phyloP scores from a whole-genome alignment of 345 rosid species.

The Populus davidiana region DNA sequence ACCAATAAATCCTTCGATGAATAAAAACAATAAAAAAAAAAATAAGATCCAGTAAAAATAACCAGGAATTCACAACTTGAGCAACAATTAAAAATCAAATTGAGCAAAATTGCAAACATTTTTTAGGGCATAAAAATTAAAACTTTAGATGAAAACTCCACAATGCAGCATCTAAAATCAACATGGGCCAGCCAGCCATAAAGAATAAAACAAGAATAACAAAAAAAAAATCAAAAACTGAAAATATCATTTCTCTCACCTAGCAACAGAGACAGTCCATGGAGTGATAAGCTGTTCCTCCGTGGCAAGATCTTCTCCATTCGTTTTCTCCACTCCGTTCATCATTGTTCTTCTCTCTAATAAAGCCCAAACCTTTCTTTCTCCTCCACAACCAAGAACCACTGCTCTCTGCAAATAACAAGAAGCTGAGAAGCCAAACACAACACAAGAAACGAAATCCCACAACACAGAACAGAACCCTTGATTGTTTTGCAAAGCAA shows the following conservation, averaged over 20 bases:
- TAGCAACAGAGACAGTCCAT: constrained; percentile 82
- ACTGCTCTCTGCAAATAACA: constrained; percentile 24
- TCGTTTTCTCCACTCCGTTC: constrained; percentile 53
- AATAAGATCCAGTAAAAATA: neutral
- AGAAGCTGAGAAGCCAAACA: constrained; percentile 4
- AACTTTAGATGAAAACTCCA: neutral
- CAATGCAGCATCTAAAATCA: neutral
- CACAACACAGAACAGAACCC: neutral
- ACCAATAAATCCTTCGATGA: neutral
- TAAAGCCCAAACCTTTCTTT: constrained; percentile 27
- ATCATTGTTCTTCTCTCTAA: constrained; percentile 30
- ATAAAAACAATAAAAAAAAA: neutral
- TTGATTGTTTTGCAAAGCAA: neutral
- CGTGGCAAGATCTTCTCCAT: constrained; percentile 77
- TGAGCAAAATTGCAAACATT: neutral
- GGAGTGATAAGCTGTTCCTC: constrained; percentile 91
- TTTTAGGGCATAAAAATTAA: neutral
- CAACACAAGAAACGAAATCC: neutral
- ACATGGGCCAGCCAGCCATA: neutral
- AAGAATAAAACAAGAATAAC: neutral
- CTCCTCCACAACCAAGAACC: constrained; percentile 21
- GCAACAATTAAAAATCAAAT: neutral
- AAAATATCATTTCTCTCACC: constrained; percentile 41
- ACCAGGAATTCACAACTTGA: neutral
- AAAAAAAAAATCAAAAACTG: neutral